Evolutionary conservation across 2,329 filamentous ascomycete species (phyloP).

Genomic region (Arthrobotrys sphaeroides): DNA sequence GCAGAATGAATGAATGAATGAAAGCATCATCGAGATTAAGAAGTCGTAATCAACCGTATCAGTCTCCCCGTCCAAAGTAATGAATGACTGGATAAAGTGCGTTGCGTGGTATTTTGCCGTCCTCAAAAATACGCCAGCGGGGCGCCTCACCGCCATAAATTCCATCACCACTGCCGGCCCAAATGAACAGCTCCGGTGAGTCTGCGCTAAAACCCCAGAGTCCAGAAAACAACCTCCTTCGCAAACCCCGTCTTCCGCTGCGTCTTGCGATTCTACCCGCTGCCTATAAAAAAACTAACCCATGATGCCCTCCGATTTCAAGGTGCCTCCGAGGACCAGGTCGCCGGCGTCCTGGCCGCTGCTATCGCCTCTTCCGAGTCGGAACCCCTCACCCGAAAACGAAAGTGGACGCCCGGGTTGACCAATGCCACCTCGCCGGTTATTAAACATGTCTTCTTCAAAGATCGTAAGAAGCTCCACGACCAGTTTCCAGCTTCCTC

Average conservation of each 20-base stretch:
- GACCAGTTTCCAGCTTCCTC: not conserved
- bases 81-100: not conserved
- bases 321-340: conserved; percentile 11
- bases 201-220: conserved; percentile 37
- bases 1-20: no score
- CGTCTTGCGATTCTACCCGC: not conserved
- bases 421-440: conserved; percentile 26
- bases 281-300: conserved; percentile 17
- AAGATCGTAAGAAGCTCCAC: conserved; percentile 43
- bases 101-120: conserved; percentile 49
- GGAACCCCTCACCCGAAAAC: conserved; percentile 39
- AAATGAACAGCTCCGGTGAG: conserved; percentile 52
- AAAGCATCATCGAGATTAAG: no score
- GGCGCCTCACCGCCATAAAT: conserved; percentile 34
- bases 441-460: conserved; percentile 51
- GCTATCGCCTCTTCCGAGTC: conserved; percentile 38
- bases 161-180: conserved; percentile 50
- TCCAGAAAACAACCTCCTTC: not conserved
- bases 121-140: conserved; percentile 52
- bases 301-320: not conserved
- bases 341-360: conserved; percentile 12
- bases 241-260: not conserved
- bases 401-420: conserved; percentile 47
- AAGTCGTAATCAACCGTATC: no score
- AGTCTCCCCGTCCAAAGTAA: no score